A percentile compares a stretch with the other conserved stretches of the same genome.
Conservation (phyloP, 768 basidiomycete species). For the Mycena crocata region DNA sequence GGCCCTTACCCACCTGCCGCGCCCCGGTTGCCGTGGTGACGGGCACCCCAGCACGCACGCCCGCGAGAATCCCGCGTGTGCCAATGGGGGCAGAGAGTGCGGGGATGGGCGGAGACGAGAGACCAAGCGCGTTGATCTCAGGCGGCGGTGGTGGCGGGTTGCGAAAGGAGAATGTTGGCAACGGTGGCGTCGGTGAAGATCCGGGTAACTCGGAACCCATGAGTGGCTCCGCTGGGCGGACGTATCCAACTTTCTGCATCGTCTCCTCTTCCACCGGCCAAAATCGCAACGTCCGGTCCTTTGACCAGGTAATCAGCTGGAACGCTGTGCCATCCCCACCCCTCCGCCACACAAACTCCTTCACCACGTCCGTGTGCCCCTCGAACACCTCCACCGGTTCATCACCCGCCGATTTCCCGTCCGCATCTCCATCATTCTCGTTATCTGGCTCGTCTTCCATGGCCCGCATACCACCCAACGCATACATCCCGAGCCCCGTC, state of each 20-base stretch:
- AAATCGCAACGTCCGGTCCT: constrained; percentile 90
- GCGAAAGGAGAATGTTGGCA: constrained; percentile 62
- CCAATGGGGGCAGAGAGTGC: constrained; percentile 77
- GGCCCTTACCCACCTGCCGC: too few relatives aligned
- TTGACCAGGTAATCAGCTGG: constrained; percentile 79
- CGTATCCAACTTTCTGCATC: constrained; percentile 72
- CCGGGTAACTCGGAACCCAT: too few relatives aligned
- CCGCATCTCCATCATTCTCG: constrained; percentile 4
- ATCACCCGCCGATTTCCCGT: constrained; percentile 43
- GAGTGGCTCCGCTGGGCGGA: constrained; percentile 38
- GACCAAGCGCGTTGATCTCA: neutral
- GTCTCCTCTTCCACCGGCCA: constrained; percentile 85
- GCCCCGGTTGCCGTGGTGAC: too few relatives aligned
- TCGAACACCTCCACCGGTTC: constrained; percentile 80
- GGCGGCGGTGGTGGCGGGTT: constrained; percentile 54
- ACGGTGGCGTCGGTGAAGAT: constrained; percentile 23
- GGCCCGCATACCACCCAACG: constrained; percentile 44
- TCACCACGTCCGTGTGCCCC: constrained; percentile 93
- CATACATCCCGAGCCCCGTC: constrained; percentile 88
- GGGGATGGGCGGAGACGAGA: constrained; percentile 41
- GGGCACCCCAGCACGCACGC: constrained; percentile 69
- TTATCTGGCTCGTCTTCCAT: neutral
- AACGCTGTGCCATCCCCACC: constrained; percentile 63
- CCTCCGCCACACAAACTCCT: constrained; percentile 97
- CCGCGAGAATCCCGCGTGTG: constrained; percentile 73